phyloP scores from a whole-genome alignment of 1,284 basidiomycete species.

The Ceratobasidium theobromae region DNA sequence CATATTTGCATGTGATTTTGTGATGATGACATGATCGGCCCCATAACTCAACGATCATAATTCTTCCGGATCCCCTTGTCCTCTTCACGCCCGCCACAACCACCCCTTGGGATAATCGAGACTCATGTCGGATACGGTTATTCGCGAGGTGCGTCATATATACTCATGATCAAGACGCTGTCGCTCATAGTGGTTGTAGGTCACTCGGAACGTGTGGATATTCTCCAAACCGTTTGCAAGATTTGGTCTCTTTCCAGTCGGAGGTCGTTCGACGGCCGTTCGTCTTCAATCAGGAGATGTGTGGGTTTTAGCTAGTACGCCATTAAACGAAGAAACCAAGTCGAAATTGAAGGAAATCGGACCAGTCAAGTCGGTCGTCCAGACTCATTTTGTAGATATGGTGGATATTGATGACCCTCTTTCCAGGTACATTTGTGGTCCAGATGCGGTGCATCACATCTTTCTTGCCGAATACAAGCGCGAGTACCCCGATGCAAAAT shows the following conservation, averaged over 20 bases:
- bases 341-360: slow-evolving; percentile 70
- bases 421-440: slow-evolving; percentile 63
- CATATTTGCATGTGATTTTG: too few relatives aligned
- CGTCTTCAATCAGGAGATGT: slow-evolving; percentile 71
- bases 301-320: slow-evolving; percentile 85
- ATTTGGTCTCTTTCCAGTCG: slow-evolving; percentile 69
- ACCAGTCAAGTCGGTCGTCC: slow-evolving; percentile 62
- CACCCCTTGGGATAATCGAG: too few relatives aligned
- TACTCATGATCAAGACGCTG: background rate
- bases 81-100: too few relatives aligned
- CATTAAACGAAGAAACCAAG: slow-evolving; percentile 72
- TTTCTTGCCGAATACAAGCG: slow-evolving; percentile 71
- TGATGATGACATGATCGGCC: too few relatives aligned
- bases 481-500: slow-evolving; percentile 74
- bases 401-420: background rate
- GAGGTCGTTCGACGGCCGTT: slow-evolving; percentile 82
- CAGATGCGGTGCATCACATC: too few relatives aligned
- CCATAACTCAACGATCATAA: too few relatives aligned
- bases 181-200: background rate
- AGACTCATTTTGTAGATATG: background rate
- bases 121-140: background rate
- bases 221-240: slow-evolving; percentile 62
- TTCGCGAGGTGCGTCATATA: background rate
- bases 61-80: too few relatives aligned
- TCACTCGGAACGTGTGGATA: background rate